phyloP scores from a whole-genome alignment of 2,329 filamentous ascomycete genomes.

The Neofusicoccum sp. region DNA sequence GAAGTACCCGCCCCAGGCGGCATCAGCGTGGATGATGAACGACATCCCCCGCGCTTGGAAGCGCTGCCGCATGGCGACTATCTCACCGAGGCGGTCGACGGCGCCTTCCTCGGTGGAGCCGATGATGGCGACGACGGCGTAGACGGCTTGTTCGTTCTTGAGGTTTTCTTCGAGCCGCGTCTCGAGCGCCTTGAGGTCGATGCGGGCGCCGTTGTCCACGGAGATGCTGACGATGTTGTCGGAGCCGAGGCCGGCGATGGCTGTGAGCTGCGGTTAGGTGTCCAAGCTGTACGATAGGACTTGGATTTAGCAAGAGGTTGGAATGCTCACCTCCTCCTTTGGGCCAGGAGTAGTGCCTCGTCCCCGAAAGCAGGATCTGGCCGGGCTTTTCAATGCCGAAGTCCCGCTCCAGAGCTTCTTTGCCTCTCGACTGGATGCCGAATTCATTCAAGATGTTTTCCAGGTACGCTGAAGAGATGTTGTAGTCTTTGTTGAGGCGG shows the following conservation, averaged over 20 bases:
- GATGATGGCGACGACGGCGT: constrained; percentile 47
- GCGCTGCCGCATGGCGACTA: constrained; percentile 41
- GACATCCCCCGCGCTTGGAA: constrained; percentile 45
- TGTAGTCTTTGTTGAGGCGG: constrained; percentile 38
- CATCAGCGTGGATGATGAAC: constrained; percentile 49
- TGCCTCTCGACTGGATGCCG: constrained; percentile 43
- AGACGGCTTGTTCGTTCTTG: constrained; percentile 34
- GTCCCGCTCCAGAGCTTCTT: constrained; percentile 37
- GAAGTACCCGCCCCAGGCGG: constrained; percentile 54
- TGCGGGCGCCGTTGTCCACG: constrained; percentile 41
- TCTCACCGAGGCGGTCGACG: constrained; percentile 41
- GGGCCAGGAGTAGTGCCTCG: constrained; percentile 51
- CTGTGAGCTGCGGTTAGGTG: constrained; percentile 24
- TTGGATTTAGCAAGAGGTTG: not conserved
- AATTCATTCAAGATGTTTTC: constrained; percentile 32
- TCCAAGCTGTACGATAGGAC: not conserved
- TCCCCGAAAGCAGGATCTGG: constrained; percentile 42
- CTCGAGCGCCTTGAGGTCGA: constrained; percentile 38
- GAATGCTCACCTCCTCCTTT: constrained; percentile 44
- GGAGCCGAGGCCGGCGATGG: constrained; percentile 47
- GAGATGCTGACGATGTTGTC: constrained; percentile 42
- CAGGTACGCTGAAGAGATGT: constrained; percentile 41
- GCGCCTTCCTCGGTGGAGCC: constrained; percentile 51
- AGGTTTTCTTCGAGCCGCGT: constrained; percentile 33
- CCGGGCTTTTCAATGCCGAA: constrained; percentile 33